These are phyloP conservation scores for Helichrysum umbraculigerum DNA, from an alignment of 129 eudicot genomes.

Conservation along the genomic window DNA sequence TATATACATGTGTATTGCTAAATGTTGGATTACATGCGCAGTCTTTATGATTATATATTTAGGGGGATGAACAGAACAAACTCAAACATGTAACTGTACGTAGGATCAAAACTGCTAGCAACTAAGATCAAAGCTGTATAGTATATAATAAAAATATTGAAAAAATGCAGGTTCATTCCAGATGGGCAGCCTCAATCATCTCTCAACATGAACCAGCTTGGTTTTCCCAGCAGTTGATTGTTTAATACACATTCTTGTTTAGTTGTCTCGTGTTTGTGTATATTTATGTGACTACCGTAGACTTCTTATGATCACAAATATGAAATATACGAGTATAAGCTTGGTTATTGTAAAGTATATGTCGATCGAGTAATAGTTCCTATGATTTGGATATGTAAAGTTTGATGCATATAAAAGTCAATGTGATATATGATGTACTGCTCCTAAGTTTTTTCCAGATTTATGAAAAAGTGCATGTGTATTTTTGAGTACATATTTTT, in stretches of 20 bases:
- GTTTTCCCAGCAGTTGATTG: conserved; percentile 14
- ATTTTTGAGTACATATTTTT: no score
- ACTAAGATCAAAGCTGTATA: no score
- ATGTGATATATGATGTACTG: neutral
- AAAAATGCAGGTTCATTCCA: conserved; percentile 32
- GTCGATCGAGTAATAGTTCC: neutral
- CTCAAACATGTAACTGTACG: no score
- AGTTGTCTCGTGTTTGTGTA: neutral
- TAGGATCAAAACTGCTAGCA: no score
- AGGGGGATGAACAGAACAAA: no score
- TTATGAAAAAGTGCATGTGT: neutral
- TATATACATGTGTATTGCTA: no score
- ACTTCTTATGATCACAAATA: neutral
- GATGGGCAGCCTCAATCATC: conserved; percentile 29
- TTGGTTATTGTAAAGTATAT: conserved; percentile 11
- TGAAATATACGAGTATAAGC: conserved; percentile 5
- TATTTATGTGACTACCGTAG: neutral
- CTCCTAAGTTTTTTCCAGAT: neutral
- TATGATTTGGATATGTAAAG: conserved; percentile 22
- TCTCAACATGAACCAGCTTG: conserved; percentile 26
- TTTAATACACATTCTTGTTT: neutral
- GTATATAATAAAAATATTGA: neutral
- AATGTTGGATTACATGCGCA: no score
- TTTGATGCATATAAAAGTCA: neutral
- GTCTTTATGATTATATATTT: no score